These are phyloP conservation scores for Stellera chamaejasme DNA, from an alignment of 345 rosid species.

Conservation along the genomic window DNA sequence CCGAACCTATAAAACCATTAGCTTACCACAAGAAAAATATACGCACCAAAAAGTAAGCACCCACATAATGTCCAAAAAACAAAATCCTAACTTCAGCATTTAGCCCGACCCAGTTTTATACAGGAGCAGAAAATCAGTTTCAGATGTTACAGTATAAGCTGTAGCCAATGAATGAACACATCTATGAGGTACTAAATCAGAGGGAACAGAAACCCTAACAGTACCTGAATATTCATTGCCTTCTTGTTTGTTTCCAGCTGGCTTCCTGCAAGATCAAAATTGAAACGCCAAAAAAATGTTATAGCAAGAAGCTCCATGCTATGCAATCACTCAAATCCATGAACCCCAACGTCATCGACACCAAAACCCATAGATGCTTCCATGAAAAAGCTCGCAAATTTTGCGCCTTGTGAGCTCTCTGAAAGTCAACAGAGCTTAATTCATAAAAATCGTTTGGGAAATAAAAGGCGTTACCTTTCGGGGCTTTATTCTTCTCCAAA, in stretches of 20 bases:
- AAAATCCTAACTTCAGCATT: no score
- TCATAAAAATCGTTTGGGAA: background rate
- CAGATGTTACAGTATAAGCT: no score
- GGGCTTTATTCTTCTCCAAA: slow-evolving; percentile 33
- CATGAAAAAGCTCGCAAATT: background rate
- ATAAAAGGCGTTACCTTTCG: slow-evolving; percentile 20
- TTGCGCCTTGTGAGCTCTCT: background rate
- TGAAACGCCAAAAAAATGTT: background rate
- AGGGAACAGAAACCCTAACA: background rate
- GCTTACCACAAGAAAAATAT: no score
- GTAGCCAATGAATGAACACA: background rate
- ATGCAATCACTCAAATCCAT: no score
- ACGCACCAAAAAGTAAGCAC: no score
- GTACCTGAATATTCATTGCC: slow-evolving; percentile 56
- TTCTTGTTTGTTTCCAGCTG: slow-evolving; percentile 53
- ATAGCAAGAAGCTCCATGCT: background rate
- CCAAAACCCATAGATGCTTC: background rate
- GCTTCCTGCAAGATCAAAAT: slow-evolving; percentile 29
- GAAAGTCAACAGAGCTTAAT: background rate
- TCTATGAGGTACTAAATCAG: no score
- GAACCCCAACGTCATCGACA: background rate
- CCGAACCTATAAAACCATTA: no score
- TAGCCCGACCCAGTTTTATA: no score
- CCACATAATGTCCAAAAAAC: no score
- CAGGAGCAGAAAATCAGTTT: no score